These are phyloP conservation scores for Collybiopsis confluens DNA, from an alignment of 768 basidiomycete species.

Conservation along the genomic window DNA sequence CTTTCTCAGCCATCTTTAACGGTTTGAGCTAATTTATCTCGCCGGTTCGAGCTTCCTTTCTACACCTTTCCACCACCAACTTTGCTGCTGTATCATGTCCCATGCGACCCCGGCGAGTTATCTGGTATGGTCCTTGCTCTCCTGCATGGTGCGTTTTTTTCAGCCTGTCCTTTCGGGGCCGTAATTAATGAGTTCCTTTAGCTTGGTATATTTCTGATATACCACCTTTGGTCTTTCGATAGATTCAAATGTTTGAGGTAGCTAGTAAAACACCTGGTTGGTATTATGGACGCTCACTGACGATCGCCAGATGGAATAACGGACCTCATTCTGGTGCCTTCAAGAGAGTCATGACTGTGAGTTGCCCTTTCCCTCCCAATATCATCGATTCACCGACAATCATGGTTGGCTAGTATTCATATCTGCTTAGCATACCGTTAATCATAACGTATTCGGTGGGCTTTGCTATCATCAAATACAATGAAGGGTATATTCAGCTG, in stretches of 20 bases:
- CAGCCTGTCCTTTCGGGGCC: not conserved
- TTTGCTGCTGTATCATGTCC: constrained; percentile 39
- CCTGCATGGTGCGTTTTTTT: constrained; percentile 38
- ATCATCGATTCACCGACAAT: not conserved
- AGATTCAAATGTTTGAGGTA: constrained; percentile 70
- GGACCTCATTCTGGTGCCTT: constrained; percentile 69
- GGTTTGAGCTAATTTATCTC: constrained; percentile 10
- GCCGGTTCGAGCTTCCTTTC: constrained; percentile 19
- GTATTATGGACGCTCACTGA: not conserved
- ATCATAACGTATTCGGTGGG: constrained; percentile 56
- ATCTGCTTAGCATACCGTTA: constrained; percentile 59
- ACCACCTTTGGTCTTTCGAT: constrained; percentile 79
- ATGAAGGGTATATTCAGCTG: constrained; percentile 52
- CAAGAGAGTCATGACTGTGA: constrained; percentile 81
- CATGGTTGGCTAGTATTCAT: constrained; percentile 55
- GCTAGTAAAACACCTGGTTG: constrained; percentile 15
- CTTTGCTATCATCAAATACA: constrained; percentile 69
- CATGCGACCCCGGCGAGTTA: constrained; percentile 58
- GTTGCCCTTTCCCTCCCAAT: constrained; percentile 14
- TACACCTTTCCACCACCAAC: constrained; percentile 15
- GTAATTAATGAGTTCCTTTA: constrained; percentile 19
- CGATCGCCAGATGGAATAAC: constrained; percentile 55
- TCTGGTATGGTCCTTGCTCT: constrained; percentile 61
- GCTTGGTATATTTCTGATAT: constrained; percentile 61
- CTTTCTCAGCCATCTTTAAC: not conserved